Base-by-base conservation (phyloP, 1,284 basidiomycete species). In the Rhodotorula mucilaginosa region DNA sequence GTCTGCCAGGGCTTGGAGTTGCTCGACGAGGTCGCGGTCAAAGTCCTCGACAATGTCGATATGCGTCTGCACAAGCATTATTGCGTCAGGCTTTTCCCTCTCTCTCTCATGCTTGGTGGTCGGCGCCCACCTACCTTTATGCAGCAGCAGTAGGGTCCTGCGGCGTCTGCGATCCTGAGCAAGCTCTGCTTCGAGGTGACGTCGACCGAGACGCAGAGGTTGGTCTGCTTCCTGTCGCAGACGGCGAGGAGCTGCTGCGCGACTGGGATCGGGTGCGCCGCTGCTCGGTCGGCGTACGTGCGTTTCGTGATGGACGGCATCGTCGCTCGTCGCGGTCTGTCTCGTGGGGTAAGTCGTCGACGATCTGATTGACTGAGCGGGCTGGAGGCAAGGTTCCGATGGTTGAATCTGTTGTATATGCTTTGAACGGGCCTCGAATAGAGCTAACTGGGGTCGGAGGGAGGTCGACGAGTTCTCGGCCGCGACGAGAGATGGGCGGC, bases 1-100 rank as follows among this genome's bases (percentile, higher is more conserved):
- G 61, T 83, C 80, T 79, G 90, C 89, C 18, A 99, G 86, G 60
- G 84, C 83, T 70, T 88, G 85, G 57, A 99, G 85, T 72, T 87
- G 84, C 47, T 88, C 83, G 67, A 96, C 87, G 58, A 98, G 83
- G 21, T 87, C 86, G 26, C 84, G 82, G 54, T 93, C 89, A 80
- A 96, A 99, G 82, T 99, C 94, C 78, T 93, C 89, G 64, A 99
- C 86, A 75, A 99, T 92, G 81, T 99, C 97, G 75, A 98, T 88
- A 82, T 99, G 97, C 1, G 97, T 99, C 95, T 98, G 54, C 18
- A 5, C 18, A 18, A 5, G 4, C 26, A 16, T 26, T 26, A 1
- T 15, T 39, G 5, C 34, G 21, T 12, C 51, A 52, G 51, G 34
- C 5, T 23, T 26, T n/a, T 23, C 23, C 51, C 34, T 34, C 34